A percentile compares a stretch with the other conserved stretches of the same genome.
Evolutionary conservation across 1,284 basidiomycete genomes (phyloP).

Genomic region (Cryptococcus wingfieldii): DNA sequence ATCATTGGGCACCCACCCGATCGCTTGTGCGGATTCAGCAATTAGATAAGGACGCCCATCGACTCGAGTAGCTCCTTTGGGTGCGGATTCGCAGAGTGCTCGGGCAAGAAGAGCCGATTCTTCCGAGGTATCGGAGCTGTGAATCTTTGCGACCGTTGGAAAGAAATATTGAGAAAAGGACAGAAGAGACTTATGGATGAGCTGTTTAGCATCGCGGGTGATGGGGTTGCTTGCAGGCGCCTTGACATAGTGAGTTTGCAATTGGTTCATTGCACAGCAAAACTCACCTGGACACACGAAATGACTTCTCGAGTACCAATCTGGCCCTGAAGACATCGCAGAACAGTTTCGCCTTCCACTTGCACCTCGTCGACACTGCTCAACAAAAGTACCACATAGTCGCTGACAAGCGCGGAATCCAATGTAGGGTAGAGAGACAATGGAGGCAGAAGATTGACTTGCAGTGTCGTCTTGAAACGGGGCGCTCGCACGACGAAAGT

Average conservation of each 20-base stretch:
- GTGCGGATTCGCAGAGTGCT: slow-evolving; percentile 72
- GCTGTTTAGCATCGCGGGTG: slow-evolving; percentile 57
- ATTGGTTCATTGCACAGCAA: not conserved
- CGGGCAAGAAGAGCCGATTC: slow-evolving; percentile 70
- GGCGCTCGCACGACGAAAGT: slow-evolving; percentile 71
- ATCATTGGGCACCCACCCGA: slow-evolving; percentile 55
- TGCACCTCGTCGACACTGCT: slow-evolving; percentile 80
- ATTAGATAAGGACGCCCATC: slow-evolving; percentile 76
- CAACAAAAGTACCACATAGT: slow-evolving; percentile 82
- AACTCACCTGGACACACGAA: slow-evolving; percentile 56
- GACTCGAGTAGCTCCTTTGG: slow-evolving; percentile 57
- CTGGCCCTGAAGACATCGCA: slow-evolving; percentile 81
- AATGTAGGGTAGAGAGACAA: slow-evolving; percentile 70
- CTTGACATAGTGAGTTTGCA: slow-evolving; percentile 12
- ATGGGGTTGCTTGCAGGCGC: slow-evolving; percentile 42
- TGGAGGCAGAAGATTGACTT: slow-evolving; percentile 73
- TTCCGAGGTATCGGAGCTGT: slow-evolving; percentile 52
- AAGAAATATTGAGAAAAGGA: slow-evolving; percentile 95
- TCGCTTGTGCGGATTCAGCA: slow-evolving; percentile 57
- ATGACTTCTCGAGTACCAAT: slow-evolving; percentile 57
- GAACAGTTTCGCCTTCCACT: slow-evolving; percentile 78
- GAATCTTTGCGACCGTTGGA: slow-evolving; percentile 65
- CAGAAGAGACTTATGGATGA: slow-evolving; percentile 75
- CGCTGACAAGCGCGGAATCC: slow-evolving; percentile 81
- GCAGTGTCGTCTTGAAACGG: slow-evolving; percentile 82